Conservation (phyloP, 257 asterid species). For the Osmanthus fragrans region DNA sequence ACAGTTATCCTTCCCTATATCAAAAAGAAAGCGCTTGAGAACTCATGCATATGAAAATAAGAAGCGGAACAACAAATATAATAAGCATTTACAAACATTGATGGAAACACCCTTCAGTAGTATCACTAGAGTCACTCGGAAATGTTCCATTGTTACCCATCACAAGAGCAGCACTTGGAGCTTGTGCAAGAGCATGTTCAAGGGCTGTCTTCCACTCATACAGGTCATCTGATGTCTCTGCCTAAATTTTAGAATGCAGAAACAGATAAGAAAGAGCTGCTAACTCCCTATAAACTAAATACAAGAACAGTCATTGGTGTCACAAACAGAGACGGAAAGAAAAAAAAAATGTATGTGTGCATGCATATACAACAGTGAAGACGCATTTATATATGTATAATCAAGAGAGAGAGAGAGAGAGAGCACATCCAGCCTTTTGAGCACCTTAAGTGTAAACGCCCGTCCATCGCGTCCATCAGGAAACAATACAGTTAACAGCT, state of each 20-base stretch:
- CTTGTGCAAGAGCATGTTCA: slow-evolving; percentile 89
- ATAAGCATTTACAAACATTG: slow-evolving; percentile 54
- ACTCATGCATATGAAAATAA: slow-evolving; percentile 9
- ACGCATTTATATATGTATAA: background rate
- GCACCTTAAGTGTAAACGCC: slow-evolving; percentile 91
- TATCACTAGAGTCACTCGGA: slow-evolving; percentile 64
- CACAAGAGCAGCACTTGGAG: slow-evolving; percentile 90
- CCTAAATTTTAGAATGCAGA: slow-evolving; percentile 44
- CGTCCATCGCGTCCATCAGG: slow-evolving; percentile 95
- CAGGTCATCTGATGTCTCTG: slow-evolving; percentile 88
- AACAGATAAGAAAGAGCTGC: slow-evolving; percentile 7
- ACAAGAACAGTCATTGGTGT: background rate
- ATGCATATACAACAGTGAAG: background rate
- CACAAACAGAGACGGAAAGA: background rate
- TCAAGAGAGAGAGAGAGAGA: slow-evolving; percentile 3
- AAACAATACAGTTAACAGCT: slow-evolving; percentile 76
- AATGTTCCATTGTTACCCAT: slow-evolving; percentile 92
- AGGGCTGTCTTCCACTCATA: slow-evolving; percentile 95
- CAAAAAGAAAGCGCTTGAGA: slow-evolving; percentile 15
- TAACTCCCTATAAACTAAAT: slow-evolving; percentile 14
- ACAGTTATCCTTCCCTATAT: slow-evolving; percentile 86
- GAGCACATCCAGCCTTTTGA: slow-evolving; percentile 7
- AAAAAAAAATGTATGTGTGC: background rate
- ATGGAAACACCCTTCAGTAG: slow-evolving; percentile 67
- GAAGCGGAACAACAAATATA: slow-evolving; percentile 6